Percentiles rank a stretch among this genome's conserved stretches.
phyloP scores from a whole-genome alignment of 1,139 yeast species.

The Kodamaea sp. region DNA sequence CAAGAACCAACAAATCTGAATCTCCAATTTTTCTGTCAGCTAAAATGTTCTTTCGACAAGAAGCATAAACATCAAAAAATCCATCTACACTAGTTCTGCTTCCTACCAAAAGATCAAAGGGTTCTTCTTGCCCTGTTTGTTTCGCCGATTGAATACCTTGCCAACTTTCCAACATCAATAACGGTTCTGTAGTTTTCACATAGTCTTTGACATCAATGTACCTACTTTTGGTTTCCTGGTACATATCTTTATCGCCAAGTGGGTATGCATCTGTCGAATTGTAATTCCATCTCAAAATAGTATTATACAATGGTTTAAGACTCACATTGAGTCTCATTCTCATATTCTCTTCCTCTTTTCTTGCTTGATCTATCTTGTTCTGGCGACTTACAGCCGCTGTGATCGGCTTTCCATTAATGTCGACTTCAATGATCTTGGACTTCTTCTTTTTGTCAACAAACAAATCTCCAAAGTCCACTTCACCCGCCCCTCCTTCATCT shows the following conservation, averaged over 20 bases:
- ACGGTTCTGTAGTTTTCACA: conserved; percentile 68
- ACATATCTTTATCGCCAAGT: conserved; percentile 39
- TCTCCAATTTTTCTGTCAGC: conserved; percentile 63
- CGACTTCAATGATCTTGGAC: conserved; percentile 41
- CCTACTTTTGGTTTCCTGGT: conserved; percentile 34
- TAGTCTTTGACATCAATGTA: conserved; percentile 67
- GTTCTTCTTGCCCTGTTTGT: conserved; percentile 59
- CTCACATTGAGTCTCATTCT: conserved; percentile 77
- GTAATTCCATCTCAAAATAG: conserved; percentile 78
- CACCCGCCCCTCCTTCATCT: conserved; percentile 33
- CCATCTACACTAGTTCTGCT: conserved; percentile 82
- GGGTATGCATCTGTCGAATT: conserved; percentile 61
- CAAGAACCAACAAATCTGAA: conserved; percentile 73
- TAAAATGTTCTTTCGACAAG: conserved; percentile 56
- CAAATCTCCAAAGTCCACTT: conserved; percentile 43
- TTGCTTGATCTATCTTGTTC: conserved; percentile 39
- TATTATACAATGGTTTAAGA: conserved; percentile 70
- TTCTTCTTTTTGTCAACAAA: conserved; percentile 39
- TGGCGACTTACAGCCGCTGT: conserved; percentile 10
- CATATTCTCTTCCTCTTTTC: conserved; percentile 75
- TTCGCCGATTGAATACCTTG: conserved; percentile 80
- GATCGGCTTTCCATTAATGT: conserved; percentile 38
- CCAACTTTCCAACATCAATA: conserved; percentile 90
- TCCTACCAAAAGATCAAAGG: conserved; percentile 72
- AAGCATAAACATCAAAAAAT: conserved; percentile 86